These are phyloP conservation scores for Suhomyces faveliae DNA, from an alignment of 805 yeast genomes.

Conservation along the genomic window DNA sequence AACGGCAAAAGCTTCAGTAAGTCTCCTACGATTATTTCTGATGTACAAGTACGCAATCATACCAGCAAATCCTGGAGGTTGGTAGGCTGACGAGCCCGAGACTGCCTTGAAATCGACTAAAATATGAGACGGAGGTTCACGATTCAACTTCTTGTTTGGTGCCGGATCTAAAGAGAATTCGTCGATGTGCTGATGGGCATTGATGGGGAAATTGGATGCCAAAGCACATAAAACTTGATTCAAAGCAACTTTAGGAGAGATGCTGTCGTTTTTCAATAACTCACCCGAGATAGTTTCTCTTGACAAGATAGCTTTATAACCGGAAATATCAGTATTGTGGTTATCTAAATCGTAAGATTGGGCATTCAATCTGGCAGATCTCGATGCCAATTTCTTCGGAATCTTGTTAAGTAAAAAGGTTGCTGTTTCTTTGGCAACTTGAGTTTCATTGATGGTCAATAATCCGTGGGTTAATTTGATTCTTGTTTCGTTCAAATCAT, in stretches of 20 bases:
- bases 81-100: slow-evolving; percentile 51
- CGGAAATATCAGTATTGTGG: slow-evolving; percentile 51
- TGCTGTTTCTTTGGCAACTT: slow-evolving; percentile 48
- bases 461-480: slow-evolving; percentile 50
- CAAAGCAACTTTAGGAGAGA: slow-evolving; percentile 60
- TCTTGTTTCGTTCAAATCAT: slow-evolving; percentile 57
- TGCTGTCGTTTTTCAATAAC: slow-evolving; percentile 43
- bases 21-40: slow-evolving; percentile 57
- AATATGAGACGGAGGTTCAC: slow-evolving; percentile 61
- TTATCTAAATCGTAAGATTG: slow-evolving; percentile 41
- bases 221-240: slow-evolving; percentile 71
- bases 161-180: slow-evolving; percentile 44
- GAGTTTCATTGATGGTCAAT: slow-evolving; percentile 53
- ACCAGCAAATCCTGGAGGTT: slow-evolving; percentile 68
- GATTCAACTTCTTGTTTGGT: slow-evolving; percentile 45
- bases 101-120: slow-evolving; percentile 76
- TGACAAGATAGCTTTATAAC: slow-evolving; percentile 65
- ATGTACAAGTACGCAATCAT: slow-evolving; percentile 72
- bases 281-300: slow-evolving; percentile 63
- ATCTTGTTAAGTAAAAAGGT: slow-evolving; percentile 54
- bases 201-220: slow-evolving; percentile 66
- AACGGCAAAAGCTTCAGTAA: slow-evolving; percentile 80
- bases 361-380: slow-evolving; percentile 39
- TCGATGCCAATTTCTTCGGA: slow-evolving; percentile 55
- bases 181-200: slow-evolving; percentile 28